A percentile compares a stretch with the other conserved stretches of the same genome.
phyloP scores from a whole-genome alignment of 495 filamentous ascomycete genomes.

The Parmelia sp. region DNA sequence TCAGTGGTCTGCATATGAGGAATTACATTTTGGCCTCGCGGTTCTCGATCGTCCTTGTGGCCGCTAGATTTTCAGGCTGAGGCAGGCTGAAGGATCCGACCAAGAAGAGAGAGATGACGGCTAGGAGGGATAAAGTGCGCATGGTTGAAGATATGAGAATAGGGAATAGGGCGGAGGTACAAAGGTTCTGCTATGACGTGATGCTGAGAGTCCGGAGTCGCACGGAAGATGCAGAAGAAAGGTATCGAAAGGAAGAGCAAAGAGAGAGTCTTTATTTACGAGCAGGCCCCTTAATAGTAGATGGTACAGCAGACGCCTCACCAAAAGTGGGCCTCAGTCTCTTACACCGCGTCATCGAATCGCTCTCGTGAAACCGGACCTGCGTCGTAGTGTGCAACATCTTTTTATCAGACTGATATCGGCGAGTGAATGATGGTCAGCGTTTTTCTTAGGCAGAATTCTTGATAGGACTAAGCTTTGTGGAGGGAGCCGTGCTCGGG shows the following conservation, averaged over 20 bases:
- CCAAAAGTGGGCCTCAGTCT: background rate
- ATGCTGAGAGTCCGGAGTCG: background rate
- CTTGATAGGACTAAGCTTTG: background rate
- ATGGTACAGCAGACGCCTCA: background rate
- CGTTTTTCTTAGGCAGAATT: background rate
- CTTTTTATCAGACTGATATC: background rate
- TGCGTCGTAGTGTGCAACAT: background rate
- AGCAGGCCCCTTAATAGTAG: background rate
- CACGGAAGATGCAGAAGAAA: background rate
- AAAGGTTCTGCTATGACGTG: background rate
- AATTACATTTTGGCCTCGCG: background rate
- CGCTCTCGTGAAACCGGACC: background rate
- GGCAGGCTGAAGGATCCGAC: constrained; percentile 2
- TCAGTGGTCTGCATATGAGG: background rate
- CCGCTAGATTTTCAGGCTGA: background rate
- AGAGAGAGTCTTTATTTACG: background rate
- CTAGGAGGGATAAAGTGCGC: background rate
- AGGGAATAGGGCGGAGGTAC: background rate
- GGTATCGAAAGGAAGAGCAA: background rate
- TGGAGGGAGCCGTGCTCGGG: background rate
- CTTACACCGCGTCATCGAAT: background rate
- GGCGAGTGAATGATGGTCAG: background rate
- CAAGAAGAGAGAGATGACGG: background rate
- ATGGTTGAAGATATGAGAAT: background rate
- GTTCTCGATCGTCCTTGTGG: background rate